Percentiles rank a stretch among this genome's conserved stretches.
Conservation (phyloP, 1,284 basidiomycete species). For the Agaricales sp. region DNA sequence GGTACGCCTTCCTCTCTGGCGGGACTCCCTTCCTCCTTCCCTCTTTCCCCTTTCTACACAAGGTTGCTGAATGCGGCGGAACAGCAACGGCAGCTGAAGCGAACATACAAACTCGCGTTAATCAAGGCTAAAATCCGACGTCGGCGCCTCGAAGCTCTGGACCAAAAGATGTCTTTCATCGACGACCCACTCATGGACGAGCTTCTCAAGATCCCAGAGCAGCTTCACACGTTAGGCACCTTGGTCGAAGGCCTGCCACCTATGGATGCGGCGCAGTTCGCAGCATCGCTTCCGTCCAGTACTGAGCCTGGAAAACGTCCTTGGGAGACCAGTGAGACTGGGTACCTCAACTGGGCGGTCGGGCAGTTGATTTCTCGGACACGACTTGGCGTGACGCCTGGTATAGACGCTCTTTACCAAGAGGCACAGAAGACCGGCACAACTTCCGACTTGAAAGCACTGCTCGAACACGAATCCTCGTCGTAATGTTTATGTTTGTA, state of each 20-base stretch:
- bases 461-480: too few relatives aligned
- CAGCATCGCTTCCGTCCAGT: slow-evolving; percentile 36
- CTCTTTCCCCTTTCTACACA: too few relatives aligned
- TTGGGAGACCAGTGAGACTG: slow-evolving; percentile 59
- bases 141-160: slow-evolving; percentile 30
- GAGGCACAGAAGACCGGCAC: too few relatives aligned
- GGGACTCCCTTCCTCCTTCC: too few relatives aligned
- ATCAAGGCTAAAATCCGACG: slow-evolving; percentile 34
- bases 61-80: slow-evolving; percentile 45
- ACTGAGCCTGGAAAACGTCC: slow-evolving; percentile 53
- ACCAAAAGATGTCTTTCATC: slow-evolving; percentile 37
- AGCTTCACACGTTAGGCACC: slow-evolving; percentile 21
- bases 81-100: slow-evolving; percentile 56
- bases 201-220: slow-evolving; percentile 15
- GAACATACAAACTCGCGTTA: slow-evolving; percentile 36
- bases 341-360: slow-evolving; percentile 62
- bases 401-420: too few relatives aligned
- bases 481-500: too few relatives aligned
- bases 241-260: slow-evolving; percentile 18
- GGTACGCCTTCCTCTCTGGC: too few relatives aligned
- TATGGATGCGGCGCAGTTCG: slow-evolving; percentile 4
- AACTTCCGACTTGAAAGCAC: too few relatives aligned
- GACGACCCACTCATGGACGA: slow-evolving; percentile 20
- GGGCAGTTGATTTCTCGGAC: slow-evolving; percentile 39
- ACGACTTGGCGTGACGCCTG: too few relatives aligned